Conservation (phyloP, 805 yeast genomes). For the Yarrowia sp. region DNA sequence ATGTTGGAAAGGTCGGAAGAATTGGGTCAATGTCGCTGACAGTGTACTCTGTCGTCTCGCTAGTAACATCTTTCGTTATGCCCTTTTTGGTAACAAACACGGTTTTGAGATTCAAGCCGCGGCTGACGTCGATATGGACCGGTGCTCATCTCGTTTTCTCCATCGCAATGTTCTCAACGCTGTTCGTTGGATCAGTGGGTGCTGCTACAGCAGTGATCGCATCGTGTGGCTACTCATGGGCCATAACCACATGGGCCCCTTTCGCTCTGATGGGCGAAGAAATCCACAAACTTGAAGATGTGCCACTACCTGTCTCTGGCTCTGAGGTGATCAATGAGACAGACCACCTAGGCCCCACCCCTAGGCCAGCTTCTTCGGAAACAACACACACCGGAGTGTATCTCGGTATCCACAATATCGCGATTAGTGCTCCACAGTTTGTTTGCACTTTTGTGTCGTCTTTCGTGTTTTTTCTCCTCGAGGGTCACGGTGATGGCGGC, state of each 20-base stretch:
- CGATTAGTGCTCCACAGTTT: conserved; percentile 53
- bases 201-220: conserved; percentile 61
- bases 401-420: conserved; percentile 53
- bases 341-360: background rate
- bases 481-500: conserved; percentile 47
- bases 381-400: conserved; percentile 49
- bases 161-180: conserved; percentile 57
- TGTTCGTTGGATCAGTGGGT: conserved; percentile 53
- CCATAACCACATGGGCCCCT: conserved; percentile 72
- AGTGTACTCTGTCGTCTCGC: conserved; percentile 57
- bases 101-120: background rate
- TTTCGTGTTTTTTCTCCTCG: conserved; percentile 48
- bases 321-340: background rate
- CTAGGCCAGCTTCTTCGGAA: background rate
- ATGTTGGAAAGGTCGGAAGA: conserved; percentile 48
- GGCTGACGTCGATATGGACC: conserved; percentile 10
- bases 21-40: conserved; percentile 50
- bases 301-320: background rate
- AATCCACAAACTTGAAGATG: conserved; percentile 41
- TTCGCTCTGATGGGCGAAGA: conserved; percentile 65
- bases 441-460: conserved; percentile 52
- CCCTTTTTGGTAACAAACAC: conserved; percentile 41
- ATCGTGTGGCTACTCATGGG: conserved; percentile 69
- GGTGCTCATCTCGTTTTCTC: conserved; percentile 60
- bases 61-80: conserved; percentile 48